Base-by-base conservation (phyloP, 1,284 basidiomycete species). In the Tranzscheliella williamsii region DNA sequence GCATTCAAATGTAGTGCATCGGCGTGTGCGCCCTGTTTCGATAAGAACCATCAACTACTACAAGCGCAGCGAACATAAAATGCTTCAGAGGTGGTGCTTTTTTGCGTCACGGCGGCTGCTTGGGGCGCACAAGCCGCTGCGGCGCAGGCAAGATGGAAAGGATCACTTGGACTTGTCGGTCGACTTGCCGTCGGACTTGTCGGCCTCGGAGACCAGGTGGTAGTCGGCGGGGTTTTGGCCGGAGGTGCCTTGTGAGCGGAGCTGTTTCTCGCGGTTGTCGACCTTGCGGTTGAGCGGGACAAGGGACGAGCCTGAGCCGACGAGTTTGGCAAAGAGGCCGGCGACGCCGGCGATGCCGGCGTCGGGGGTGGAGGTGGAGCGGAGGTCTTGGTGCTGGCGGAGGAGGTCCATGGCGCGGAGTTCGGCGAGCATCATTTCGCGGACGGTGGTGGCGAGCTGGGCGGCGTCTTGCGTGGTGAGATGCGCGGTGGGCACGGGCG, bases 401-500 rank as follows among this genome's bases (percentile, higher is more conserved):
- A 49, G 13, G 8, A 47, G 36, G 32, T 75, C 73, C 55, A 75
- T 66, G 24, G 26, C 40, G n/a, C 38, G 37, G 0, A 75, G 46
- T 24, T 52, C 65, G 2, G 37, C 32, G 13, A 73, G 42, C 68
- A 71, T 72, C 30, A 46, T 20, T 5, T 54, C 23, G 5, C 56
- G 85, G 15, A 90, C 86, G 47, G 82, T 84, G 18, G 80, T 79
- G 1, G 84, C 81, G 24, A 92, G 83, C 5, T 82, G 82, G 38
- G 81, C 78, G 21, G 88, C 85, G 70, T 92, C 89, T 7, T 81
- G 82, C 2, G 81, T 73, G 4, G 85, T 87, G 31, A 90, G 77
- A 7, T 85, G 85, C n/a, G 80, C 73, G 1, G 90, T 93, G 21
- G 83, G 77, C 38, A 91, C 82, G 0, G 91, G 89, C 11, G 87